A percentile compares a stretch with the other conserved stretches of the same genome.
These are phyloP conservation scores for Camptophora hylomeconis DNA, from an alignment of 2,329 filamentous ascomycete species.

Conservation along the genomic window DNA sequence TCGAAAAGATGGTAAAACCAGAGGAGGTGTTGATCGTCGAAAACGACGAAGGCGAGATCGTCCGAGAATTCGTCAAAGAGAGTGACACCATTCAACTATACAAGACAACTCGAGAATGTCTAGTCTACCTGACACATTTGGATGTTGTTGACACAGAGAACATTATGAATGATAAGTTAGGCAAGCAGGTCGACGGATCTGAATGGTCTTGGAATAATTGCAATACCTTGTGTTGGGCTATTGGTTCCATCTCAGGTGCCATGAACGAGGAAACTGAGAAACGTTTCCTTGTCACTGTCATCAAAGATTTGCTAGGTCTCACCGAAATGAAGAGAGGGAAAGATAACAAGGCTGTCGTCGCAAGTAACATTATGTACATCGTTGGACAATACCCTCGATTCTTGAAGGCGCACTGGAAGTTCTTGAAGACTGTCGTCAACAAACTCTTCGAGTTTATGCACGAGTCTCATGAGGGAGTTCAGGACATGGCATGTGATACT, in stretches of 20 bases:
- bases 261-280: constrained; percentile 99
- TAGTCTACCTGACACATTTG: constrained; percentile 93
- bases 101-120: constrained; percentile 93
- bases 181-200: constrained; percentile 81
- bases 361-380: constrained; percentile 99
- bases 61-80: constrained; percentile 98
- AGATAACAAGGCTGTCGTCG: constrained; percentile 98
- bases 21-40: constrained; percentile 99
- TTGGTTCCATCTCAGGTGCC: constrained; percentile 92
- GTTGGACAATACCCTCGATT: constrained; percentile 97
- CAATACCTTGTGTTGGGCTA: constrained; percentile 98
- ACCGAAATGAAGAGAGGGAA: constrained; percentile 99
- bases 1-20: constrained; percentile 97
- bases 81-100: constrained; percentile 98
- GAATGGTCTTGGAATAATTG: constrained; percentile 99
- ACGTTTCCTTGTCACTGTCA: constrained; percentile 93
- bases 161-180: constrained; percentile 98
- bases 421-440: constrained; percentile 98
- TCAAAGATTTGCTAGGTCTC: constrained; percentile 90
- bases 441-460: constrained; percentile 99
- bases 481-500: constrained; percentile 99
- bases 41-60: constrained; percentile 97
- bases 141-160: constrained; percentile 95
- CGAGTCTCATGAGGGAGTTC: constrained; percentile 96
- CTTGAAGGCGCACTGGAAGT: constrained; percentile 98